phyloP scores from a whole-genome alignment of 345 rosid genomes.

The Hypericum perforatum region DNA sequence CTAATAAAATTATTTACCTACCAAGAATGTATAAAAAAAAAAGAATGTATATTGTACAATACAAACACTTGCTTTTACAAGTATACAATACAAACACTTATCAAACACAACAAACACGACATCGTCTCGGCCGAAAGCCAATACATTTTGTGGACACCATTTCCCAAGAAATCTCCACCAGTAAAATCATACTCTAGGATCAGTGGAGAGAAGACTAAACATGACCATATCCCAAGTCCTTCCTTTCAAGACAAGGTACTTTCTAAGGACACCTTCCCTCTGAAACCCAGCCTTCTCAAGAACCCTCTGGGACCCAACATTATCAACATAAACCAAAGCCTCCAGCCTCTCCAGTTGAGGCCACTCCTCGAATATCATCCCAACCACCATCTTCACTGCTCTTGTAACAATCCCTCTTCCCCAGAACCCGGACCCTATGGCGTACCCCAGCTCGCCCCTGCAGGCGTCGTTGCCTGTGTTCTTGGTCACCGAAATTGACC shows the following conservation, averaged over 20 bases:
- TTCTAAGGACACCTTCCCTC: constrained; percentile 58
- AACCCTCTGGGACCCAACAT: constrained; percentile 51
- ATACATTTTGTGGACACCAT: no score
- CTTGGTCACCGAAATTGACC: constrained; percentile 38
- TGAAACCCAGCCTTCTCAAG: constrained; percentile 58
- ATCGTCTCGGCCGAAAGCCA: no score
- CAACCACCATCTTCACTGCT: constrained; percentile 39
- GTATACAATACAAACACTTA: no score
- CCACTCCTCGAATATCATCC: constrained; percentile 36
- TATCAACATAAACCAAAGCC: constrained; percentile 47
- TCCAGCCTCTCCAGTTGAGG: constrained; percentile 53
- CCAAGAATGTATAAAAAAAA: no score
- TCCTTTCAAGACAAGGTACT: constrained; percentile 34
- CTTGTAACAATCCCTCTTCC: constrained; percentile 50
- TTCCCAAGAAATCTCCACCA: no score
- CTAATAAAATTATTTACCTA: no score
- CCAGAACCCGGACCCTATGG: constrained; percentile 38
- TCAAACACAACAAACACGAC: no score
- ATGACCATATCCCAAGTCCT: constrained; percentile 43
- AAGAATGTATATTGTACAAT: no score
- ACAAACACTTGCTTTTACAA: no score
- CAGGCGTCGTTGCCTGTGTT: constrained; percentile 29
- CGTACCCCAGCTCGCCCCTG: constrained; percentile 50
- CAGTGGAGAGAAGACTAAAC: constrained; percentile 52
- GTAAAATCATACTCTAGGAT: constrained; percentile 7